phyloP scores from a whole-genome alignment of 139 green algal species.

The Penium margaritaceum region DNA sequence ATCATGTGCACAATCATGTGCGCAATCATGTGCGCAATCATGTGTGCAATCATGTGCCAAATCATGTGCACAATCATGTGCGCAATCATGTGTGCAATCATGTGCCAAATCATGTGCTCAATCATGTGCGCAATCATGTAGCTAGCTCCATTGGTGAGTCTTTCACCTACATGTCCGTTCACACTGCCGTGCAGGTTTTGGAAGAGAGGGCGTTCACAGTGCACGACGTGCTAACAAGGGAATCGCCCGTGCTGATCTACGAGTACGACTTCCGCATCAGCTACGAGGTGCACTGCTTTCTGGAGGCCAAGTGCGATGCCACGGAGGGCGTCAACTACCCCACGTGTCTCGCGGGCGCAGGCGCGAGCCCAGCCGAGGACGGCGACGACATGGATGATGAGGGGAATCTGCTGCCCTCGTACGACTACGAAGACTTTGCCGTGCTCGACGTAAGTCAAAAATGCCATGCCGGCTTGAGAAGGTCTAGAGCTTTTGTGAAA shows the following conservation, averaged over 20 bases:
- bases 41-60: too few relatives aligned
- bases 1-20: too few relatives aligned
- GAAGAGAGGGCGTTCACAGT: conserved; percentile 39
- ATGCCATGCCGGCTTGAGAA: too few relatives aligned
- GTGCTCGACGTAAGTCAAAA: conserved; percentile 23
- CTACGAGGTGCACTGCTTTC: conserved; percentile 36
- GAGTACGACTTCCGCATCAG: conserved; percentile 41
- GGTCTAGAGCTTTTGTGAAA: too few relatives aligned
- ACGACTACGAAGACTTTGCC: conserved; percentile 33
- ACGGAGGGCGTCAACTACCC: conserved; percentile 42
- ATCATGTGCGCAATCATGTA: too few relatives aligned
- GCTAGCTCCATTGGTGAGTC: too few relatives aligned
- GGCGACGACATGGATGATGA: conserved; percentile 36
- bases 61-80: too few relatives aligned
- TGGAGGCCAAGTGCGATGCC: conserved; percentile 31
- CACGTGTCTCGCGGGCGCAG: conserved; percentile 29
- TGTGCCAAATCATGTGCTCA: too few relatives aligned
- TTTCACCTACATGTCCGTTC: too few relatives aligned
- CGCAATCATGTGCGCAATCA: too few relatives aligned
- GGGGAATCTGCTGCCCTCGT: conserved; percentile 31
- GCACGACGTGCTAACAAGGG: conserved; percentile 1
- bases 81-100: too few relatives aligned
- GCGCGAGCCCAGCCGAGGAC: conserved; percentile 32
- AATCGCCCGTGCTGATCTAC: conserved; percentile 20
- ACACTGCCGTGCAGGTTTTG: conserved; percentile 40